phyloP scores from a whole-genome alignment of 257 asterid species.

The Apocynum venetum region DNA sequence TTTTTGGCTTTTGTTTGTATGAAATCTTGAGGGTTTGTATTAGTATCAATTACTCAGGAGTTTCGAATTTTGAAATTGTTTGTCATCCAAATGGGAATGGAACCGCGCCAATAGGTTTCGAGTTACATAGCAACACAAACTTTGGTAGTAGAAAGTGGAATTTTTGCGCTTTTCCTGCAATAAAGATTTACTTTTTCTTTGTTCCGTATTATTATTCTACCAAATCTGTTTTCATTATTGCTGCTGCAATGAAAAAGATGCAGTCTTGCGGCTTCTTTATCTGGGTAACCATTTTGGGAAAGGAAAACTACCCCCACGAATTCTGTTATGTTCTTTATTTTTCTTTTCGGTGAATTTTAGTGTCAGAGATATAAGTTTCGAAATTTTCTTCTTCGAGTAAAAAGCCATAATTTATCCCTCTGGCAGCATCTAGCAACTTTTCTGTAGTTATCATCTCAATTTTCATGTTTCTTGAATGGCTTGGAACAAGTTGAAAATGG shows the following conservation, averaged over 20 bases:
- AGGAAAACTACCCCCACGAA: background rate
- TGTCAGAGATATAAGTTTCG: slow-evolving; percentile 6
- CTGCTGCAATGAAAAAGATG: slow-evolving; percentile 7
- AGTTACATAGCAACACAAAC: slow-evolving; percentile 20
- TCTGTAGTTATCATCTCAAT: background rate
- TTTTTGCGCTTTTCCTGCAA: slow-evolving; percentile 6
- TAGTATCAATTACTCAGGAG: background rate
- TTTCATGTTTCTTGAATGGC: background rate
- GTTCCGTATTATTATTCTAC: background rate
- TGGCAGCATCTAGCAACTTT: slow-evolving; percentile 20
- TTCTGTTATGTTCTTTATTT: slow-evolving; percentile 18
- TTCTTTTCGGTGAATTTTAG: slow-evolving; percentile 22
- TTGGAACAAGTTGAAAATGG: background rate
- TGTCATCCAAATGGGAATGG: slow-evolving; percentile 21
- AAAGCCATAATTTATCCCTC: slow-evolving; percentile 18
- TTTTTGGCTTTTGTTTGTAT: background rate
- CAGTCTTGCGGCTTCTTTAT: slow-evolving; percentile 20
- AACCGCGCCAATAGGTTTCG: slow-evolving; percentile 15
- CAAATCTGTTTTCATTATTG: background rate
- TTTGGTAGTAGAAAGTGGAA: background rate
- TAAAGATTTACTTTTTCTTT: background rate
- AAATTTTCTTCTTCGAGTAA: slow-evolving; percentile 30
- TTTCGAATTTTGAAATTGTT: slow-evolving; percentile 26
- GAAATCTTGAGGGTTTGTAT: background rate
- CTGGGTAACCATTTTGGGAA: slow-evolving; percentile 16